Percentiles rank a stretch among this genome's conserved stretches.
phyloP scores from a whole-genome alignment of 495 filamentous ascomycete genomes.

The Tuber umbilicatum region DNA sequence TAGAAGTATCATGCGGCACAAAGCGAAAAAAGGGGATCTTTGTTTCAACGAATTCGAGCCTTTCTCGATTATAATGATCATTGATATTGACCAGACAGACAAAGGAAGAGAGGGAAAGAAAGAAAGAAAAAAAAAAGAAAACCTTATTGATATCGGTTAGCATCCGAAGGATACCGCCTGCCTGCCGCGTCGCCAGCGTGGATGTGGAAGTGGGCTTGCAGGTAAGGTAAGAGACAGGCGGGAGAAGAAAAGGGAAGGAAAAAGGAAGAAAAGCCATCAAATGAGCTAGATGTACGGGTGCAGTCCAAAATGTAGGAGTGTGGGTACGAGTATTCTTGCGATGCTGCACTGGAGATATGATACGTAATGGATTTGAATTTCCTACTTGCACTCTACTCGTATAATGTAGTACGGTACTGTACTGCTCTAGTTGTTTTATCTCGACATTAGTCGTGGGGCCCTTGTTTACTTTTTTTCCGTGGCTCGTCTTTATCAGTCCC shows the following conservation, averaged over 20 bases:
- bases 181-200: not conserved
- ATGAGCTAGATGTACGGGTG: not conserved
- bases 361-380: not conserved
- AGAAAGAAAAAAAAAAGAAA: not conserved
- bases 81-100: not conserved
- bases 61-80: not conserved
- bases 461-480: not conserved
- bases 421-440: no score
- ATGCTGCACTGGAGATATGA: not conserved
- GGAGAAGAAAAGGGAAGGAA: not conserved
- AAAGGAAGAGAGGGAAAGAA: not conserved
- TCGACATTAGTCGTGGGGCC: not conserved
- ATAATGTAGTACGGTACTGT: no score
- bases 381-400: not conserved
- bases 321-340: not conserved
- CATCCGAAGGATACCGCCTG: not conserved
- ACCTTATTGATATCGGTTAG: not conserved
- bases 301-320: not conserved
- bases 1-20: not conserved
- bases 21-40: not conserved
- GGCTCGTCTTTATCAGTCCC: not conserved
- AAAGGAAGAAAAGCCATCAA: not conserved
- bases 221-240: not conserved
- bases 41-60: not conserved
- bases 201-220: conserved; percentile 1